These are phyloP conservation scores for Keithomyces neogunnii DNA, from an alignment of 2,329 filamentous ascomycete genomes.

Conservation along the genomic window DNA sequence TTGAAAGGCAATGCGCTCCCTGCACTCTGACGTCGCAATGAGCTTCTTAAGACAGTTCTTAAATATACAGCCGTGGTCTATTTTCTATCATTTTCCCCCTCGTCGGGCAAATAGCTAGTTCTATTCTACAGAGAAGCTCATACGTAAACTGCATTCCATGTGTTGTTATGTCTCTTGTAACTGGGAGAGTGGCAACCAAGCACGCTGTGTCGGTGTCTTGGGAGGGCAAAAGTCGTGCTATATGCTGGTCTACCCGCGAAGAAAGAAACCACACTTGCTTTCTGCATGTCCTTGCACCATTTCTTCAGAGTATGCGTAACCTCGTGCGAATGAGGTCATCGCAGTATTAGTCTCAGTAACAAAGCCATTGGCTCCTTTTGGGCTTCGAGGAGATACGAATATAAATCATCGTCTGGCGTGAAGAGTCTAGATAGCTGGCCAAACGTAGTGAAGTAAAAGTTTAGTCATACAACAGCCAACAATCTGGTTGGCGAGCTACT, in stretches of 20 bases:
- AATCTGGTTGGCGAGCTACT: constrained; percentile 12
- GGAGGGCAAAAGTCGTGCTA: constrained; percentile 1
- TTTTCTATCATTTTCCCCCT: constrained; percentile 8
- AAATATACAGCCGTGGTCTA: constrained; percentile 8
- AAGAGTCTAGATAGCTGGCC: constrained; percentile 8
- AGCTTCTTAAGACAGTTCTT: not conserved
- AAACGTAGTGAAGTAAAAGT: constrained; percentile 14
- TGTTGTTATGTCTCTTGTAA: constrained; percentile 1
- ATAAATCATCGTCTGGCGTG: not conserved
- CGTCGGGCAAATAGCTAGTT: constrained; percentile 8
- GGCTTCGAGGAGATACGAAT: constrained; percentile 1
- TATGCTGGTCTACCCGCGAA: not conserved
- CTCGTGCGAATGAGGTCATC: not conserved
- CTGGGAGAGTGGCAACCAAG: not conserved
- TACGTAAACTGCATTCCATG: constrained; percentile 3
- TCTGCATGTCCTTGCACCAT: constrained; percentile 3
- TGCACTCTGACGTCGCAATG: too few relatives aligned
- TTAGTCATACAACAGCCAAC: constrained; percentile 12
- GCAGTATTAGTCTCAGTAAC: not conserved
- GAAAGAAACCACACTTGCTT: not conserved
- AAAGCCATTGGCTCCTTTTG: constrained; percentile 1
- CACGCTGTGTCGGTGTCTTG: not conserved
- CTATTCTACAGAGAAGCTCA: constrained; percentile 9
- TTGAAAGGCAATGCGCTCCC: too few relatives aligned
- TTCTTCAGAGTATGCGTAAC: constrained; percentile 3